Conservation (phyloP, 352 stramenopile species). For the Phytophthora gonapodyides region DNA sequence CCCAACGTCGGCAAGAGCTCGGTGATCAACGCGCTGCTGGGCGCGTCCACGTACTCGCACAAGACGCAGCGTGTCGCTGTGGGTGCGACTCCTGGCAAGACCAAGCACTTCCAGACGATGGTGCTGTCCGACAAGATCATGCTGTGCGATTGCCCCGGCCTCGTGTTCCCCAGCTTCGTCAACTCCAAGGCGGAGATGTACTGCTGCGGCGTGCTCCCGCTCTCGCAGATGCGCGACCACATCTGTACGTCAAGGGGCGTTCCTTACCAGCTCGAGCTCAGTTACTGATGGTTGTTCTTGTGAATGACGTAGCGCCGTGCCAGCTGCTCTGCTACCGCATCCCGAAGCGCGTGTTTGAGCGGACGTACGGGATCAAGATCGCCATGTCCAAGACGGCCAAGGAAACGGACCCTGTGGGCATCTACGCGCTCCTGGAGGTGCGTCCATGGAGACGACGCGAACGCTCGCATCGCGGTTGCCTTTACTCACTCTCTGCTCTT, state of each 20-base stretch:
- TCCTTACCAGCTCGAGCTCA: conserved; percentile 30
- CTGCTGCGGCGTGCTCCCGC: conserved; percentile 98
- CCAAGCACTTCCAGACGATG: conserved; percentile 99
- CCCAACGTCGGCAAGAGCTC: conserved; percentile 99
- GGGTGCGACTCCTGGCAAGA: conserved; percentile 98
- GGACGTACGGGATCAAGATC: conserved; percentile 97
- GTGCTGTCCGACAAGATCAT: conserved; percentile 96
- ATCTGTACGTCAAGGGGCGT: conserved; percentile 46
- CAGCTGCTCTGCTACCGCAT: conserved; percentile 95
- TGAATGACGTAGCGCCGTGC: conserved; percentile 73
- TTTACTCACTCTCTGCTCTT: conserved; percentile 1
- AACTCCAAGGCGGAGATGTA: conserved; percentile 99
- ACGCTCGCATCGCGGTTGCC: background rate
- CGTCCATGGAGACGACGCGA: conserved; percentile 7
- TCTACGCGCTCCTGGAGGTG: conserved; percentile 80
- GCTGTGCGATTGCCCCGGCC: conserved; percentile 99
- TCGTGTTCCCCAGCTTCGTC: conserved; percentile 99
- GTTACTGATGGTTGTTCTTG: conserved; percentile 14
- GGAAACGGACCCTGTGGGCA: conserved; percentile 76
- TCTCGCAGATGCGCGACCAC: conserved; percentile 98
- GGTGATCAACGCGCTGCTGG: conserved; percentile 99
- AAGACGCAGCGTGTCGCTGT: conserved; percentile 96
- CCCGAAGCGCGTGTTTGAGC: conserved; percentile 95
- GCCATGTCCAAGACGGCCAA: conserved; percentile 60
- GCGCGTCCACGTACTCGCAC: conserved; percentile 95